These are phyloP conservation scores for Pleomassaria siparia DNA, from an alignment of 2,329 filamentous ascomycete species.

Conservation along the genomic window DNA sequence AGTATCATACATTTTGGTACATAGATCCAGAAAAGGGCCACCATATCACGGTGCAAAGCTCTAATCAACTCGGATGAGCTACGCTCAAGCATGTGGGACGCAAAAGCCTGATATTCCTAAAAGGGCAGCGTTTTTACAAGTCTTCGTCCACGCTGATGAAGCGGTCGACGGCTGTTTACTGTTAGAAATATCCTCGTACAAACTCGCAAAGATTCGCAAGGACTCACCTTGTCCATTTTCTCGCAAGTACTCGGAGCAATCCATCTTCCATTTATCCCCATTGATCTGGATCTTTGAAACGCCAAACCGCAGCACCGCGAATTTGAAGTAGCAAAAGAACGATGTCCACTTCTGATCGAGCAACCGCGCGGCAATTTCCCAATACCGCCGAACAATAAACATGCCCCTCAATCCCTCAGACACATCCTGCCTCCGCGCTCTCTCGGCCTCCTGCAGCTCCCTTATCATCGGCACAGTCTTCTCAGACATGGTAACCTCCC, in stretches of 20 bases:
- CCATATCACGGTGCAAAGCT: too few species aligned
- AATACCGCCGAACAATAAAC: slow-evolving; percentile 22
- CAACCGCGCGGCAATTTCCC: slow-evolving; percentile 34
- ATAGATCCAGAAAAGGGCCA: too few species aligned
- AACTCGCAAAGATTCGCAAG: too few species aligned
- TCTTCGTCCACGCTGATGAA: slow-evolving; percentile 30
- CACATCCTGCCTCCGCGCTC: slow-evolving; percentile 27
- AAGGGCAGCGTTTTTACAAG: neutral
- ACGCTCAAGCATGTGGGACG: too few species aligned
- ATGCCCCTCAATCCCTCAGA: slow-evolving; percentile 28
- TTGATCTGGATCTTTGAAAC: slow-evolving; percentile 32
- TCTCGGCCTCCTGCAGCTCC: slow-evolving; percentile 34
- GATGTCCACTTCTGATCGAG: slow-evolving; percentile 40
- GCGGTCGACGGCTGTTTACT: slow-evolving; percentile 31
- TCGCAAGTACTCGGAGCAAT: slow-evolving; percentile 35
- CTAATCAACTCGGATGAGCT: too few species aligned
- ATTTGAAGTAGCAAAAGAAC: slow-evolving; percentile 40
- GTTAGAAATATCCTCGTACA: neutral
- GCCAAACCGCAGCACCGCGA: slow-evolving; percentile 36
- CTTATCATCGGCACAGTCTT: slow-evolving; percentile 34
- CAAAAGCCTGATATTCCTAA: too few species aligned
- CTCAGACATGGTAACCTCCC: slow-evolving; percentile 31
- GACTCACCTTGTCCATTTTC: slow-evolving; percentile 39
- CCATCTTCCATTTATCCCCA: slow-evolving; percentile 40
- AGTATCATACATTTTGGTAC: too few species aligned